These are phyloP conservation scores for Nakazawaea anatomiae DNA, from an alignment of 805 yeast genomes.

Conservation along the genomic window DNA sequence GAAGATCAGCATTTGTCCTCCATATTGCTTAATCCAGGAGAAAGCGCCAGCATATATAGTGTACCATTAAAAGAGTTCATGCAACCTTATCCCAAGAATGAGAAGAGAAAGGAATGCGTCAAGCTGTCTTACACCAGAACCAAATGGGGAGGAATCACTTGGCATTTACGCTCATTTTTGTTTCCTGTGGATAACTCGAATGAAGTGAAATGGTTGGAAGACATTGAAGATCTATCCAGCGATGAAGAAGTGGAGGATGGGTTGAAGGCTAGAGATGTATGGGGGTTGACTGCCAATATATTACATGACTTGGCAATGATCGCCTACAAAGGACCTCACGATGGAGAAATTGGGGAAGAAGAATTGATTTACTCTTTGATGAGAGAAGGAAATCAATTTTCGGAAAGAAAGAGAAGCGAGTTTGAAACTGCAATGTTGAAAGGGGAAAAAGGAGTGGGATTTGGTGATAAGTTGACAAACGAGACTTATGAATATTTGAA, in stretches of 20 bases:
- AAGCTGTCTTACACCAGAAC: slow-evolving; percentile 28
- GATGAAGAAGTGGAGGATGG: slow-evolving; percentile 42
- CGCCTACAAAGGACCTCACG: slow-evolving; percentile 34
- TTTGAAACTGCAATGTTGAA: slow-evolving; percentile 52
- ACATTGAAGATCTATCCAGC: slow-evolving; percentile 52
- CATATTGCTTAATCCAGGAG: slow-evolving; percentile 66
- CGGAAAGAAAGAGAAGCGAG: slow-evolving; percentile 35
- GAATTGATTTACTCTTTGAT: slow-evolving; percentile 51
- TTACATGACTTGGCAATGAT: slow-evolving; percentile 64
- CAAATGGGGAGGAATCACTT: slow-evolving; percentile 69
- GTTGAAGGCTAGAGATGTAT: slow-evolving; percentile 55
- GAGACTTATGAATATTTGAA: slow-evolving; percentile 37
- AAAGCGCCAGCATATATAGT: slow-evolving; percentile 63
- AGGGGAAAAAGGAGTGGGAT: slow-evolving; percentile 27
- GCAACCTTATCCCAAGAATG: slow-evolving; percentile 23
- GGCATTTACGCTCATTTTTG: slow-evolving; percentile 58
- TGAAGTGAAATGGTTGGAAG: slow-evolving; percentile 62
- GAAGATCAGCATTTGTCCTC: slow-evolving; percentile 24
- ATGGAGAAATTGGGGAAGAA: slow-evolving; percentile 50
- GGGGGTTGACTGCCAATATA: slow-evolving; percentile 82
- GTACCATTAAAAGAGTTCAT: slow-evolving; percentile 62
- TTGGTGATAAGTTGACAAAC: slow-evolving; percentile 37
- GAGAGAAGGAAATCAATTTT: slow-evolving; percentile 53
- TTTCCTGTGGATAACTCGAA: slow-evolving; percentile 48
- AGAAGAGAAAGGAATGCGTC: slow-evolving; percentile 26